Conservation (phyloP, 2,329 filamentous ascomycete genomes). For the Diplodia corticola region DNA sequence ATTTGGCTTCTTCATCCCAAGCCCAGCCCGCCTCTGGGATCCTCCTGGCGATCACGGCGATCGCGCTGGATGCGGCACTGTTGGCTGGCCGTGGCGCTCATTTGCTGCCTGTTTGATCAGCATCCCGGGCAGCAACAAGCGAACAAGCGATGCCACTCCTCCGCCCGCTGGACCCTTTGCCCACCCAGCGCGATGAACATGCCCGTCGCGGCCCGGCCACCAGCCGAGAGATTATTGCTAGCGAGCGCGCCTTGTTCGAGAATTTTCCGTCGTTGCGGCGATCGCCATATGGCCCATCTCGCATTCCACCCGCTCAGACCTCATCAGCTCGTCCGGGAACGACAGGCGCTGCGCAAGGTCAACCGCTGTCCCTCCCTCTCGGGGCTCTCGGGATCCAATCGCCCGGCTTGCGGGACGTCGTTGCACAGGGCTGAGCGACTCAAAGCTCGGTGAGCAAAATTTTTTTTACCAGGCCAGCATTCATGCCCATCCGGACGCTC, state of each 20-base stretch:
- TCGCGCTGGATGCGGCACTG: slow-evolving; percentile 15
- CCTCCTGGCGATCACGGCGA: slow-evolving; percentile 21
- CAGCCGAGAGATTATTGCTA: background rate
- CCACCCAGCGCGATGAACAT: background rate
- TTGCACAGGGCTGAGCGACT: slow-evolving; percentile 20
- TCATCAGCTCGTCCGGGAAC: slow-evolving; percentile 15
- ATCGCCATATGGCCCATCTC: slow-evolving; percentile 18
- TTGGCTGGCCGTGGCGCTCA: slow-evolving; percentile 8
- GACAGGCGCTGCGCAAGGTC: slow-evolving; percentile 13
- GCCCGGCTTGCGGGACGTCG: slow-evolving; percentile 19
- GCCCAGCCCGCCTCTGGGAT: slow-evolving; percentile 10
- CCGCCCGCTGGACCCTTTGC: slow-evolving; percentile 4
- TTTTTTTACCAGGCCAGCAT: background rate
- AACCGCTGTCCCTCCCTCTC: slow-evolving; percentile 17
- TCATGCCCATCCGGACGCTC: slow-evolving; percentile 6
- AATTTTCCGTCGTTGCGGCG: slow-evolving; percentile 11
- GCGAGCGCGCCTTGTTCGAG: slow-evolving; percentile 3
- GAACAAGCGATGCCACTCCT: background rate
- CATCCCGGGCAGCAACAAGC: slow-evolving; percentile 12
- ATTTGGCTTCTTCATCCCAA: slow-evolving; percentile 21
- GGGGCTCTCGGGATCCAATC: slow-evolving; percentile 21
- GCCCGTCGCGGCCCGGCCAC: slow-evolving; percentile 2
- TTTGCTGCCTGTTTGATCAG: slow-evolving; percentile 12
- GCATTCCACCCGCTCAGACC: slow-evolving; percentile 19
- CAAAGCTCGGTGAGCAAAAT: slow-evolving; percentile 6